Evolutionary conservation across 2,329 filamentous ascomycete species (phyloP).

Genomic region (Calycina marina): DNA sequence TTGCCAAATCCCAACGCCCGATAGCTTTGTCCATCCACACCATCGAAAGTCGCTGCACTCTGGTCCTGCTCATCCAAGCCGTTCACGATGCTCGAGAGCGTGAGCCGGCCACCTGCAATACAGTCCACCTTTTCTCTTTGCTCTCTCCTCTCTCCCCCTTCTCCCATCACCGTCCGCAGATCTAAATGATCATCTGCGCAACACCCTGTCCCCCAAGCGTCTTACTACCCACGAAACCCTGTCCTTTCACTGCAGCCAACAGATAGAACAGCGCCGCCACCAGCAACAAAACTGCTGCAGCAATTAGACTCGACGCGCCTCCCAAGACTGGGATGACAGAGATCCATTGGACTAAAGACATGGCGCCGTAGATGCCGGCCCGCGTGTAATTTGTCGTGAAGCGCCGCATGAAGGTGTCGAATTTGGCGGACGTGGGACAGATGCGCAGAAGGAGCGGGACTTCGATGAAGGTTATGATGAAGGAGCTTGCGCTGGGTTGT

Average conservation of each 20-base stretch:
- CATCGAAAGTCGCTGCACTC: background rate
- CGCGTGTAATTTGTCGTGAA: slow-evolving; percentile 97
- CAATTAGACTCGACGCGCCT: slow-evolving; percentile 60
- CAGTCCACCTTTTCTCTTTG: background rate
- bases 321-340: slow-evolving; percentile 42
- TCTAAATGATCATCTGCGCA: slow-evolving; percentile 92
- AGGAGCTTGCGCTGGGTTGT: slow-evolving; percentile 51
- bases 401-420: slow-evolving; percentile 78
- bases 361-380: slow-evolving; percentile 67
- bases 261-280: slow-evolving; percentile 70
- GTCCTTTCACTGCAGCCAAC: slow-evolving; percentile 64
- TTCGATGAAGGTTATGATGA: slow-evolving; percentile 73
- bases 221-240: slow-evolving; percentile 85
- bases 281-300: slow-evolving; percentile 67
- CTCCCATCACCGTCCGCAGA: background rate
- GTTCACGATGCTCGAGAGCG: too few relatives aligned
- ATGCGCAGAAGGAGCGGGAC: slow-evolving; percentile 92
- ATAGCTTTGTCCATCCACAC: too few relatives aligned
- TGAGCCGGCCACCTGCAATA: too few relatives aligned
- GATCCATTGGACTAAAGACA: slow-evolving; percentile 75
- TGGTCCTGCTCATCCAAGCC: background rate
- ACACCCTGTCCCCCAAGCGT: slow-evolving; percentile 87
- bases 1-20: too few relatives aligned
- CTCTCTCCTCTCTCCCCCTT: background rate
- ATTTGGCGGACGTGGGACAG: slow-evolving; percentile 82